Evolutionary conservation across 179 eudicot species (phyloP), one percentile per base, ranked within the genome.

Genomic region (Camellia oleifera): DNA sequence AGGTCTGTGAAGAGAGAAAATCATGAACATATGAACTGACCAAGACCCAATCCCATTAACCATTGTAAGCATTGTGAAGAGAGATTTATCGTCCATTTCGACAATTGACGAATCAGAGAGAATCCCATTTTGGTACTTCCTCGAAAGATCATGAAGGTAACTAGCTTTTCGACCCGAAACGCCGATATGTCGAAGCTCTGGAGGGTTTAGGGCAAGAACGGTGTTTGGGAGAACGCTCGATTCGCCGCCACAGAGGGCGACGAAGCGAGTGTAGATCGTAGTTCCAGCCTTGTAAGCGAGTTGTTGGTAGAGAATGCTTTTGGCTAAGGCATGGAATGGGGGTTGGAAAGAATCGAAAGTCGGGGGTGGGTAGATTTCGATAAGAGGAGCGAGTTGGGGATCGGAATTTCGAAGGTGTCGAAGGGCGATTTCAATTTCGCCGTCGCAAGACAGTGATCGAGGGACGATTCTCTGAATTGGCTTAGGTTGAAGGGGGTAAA

Each of bases 11-110:
- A 94, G 79, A 0, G 98, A 90, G 70, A 93, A 93, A 4, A 93
- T 91, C 94, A 94, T 93, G 65, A 94, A 94, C 98, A 93, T 94
- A 45, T 94, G 98, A 13, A 94, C 98, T 4, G 97, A 93, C 98
- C 98, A 94, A 0, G 97, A 89, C 5, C 98, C 98, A 72, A 94
- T 94, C 4, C 98, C 98, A 82, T 93, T 94, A 50, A 94, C 97
- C 96, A 94, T 94, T 0, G 96, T 90, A 3, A 94, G 80, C 96
- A 91, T 93, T 0, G 97, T 90, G 68, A 92, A 94, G 67, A 96
- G 78, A 0, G 97, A 92, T 88, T 89, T 92, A 81, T 96, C 99
- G 78, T 96, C 99, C 94, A 96, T 88, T n/a, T 76, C 87, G 0
- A 91, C 80, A 15, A 96, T 90, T 0, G 85, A 74, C 0, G 83